Base-by-base conservation (phyloP, 192 early-diverging fungal genomes). In the Umbelopsis isabellina region DNA sequence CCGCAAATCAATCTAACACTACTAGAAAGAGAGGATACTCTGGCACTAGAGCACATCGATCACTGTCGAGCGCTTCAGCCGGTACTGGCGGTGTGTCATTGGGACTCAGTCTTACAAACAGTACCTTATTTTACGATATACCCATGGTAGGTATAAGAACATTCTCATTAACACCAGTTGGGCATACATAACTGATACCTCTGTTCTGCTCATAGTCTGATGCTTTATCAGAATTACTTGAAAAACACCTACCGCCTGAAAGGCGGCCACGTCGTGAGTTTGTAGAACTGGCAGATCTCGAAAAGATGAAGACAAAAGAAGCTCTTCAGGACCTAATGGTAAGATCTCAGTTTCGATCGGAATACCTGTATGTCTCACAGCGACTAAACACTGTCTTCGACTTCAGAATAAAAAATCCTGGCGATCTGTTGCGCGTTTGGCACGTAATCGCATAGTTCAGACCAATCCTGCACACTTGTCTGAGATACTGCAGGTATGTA, bases 111-210 rank as follows among this genome's bases (percentile, higher is more conserved):
- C 52, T 79, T 6, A 79, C 70, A 2, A 79, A 64, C 25, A 71
- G 69, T n/a, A 70, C 73, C 13, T 75, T 81, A 41, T 85, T 85
- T 46, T 83, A 85, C 70, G 84, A 85, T 66, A 85, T 85, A 45
- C 80, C 80, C 8, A 77, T 76, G 71, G 84, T 83, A 79, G 47
- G 71, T 16, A 16, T 58, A 52, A 4, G 20, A 13, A 22, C 20
- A 46, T 33, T 61, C 50, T 27, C 18, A 68, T 22, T 22, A 12
- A 6, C 0, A 6, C 10, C 10, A 41, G 37, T 30, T 5, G 10
- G 37, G 0, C 3, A 15, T 44, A 21, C 23, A 37, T 45, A 49
- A 55, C 1, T 48, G 16, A 12, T 46, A 37, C 10, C 0, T 45
- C 53, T n/a, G 46, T n/a, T 65, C 9, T 67, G 20, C n/a, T 65